Conservation (phyloP, 257 asterid genomes). For the Gynochthodes officinalis region DNA sequence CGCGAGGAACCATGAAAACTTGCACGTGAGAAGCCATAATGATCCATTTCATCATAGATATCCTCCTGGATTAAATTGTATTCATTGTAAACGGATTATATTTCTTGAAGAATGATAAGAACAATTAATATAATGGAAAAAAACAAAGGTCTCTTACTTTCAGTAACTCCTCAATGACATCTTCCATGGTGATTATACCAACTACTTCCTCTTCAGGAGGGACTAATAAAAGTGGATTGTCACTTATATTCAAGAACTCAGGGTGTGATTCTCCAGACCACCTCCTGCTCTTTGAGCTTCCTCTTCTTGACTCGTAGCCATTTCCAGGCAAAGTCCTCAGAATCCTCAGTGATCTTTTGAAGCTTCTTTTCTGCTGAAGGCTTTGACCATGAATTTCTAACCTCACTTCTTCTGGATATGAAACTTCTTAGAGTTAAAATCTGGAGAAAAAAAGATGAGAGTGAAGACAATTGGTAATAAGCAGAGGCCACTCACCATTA, state of each 20-base stretch:
- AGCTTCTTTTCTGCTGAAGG: slow-evolving; percentile 14
- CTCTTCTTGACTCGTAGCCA: slow-evolving; percentile 18
- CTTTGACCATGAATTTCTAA: slow-evolving; percentile 21
- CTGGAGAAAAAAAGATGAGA: neutral
- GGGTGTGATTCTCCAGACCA: slow-evolving; percentile 43
- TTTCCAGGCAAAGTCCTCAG: slow-evolving; percentile 21
- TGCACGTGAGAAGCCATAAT: slow-evolving; percentile 13
- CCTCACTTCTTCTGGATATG: slow-evolving; percentile 27
- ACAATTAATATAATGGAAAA: neutral
- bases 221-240: slow-evolving; percentile 21
- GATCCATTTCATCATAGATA: slow-evolving; percentile 35
- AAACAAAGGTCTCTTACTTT: slow-evolving; percentile 13
- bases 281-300: slow-evolving; percentile 30
- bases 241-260: slow-evolving; percentile 24
- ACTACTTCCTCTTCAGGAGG: slow-evolving; percentile 27
- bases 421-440: neutral
- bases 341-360: slow-evolving; percentile 24
- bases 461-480: neutral
- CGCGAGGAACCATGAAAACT: neutral
- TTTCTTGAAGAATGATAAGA: neutral
- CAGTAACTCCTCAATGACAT: slow-evolving; percentile 36
- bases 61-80: slow-evolving; percentile 27
- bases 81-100: neutral
- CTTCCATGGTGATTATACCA: slow-evolving; percentile 44
- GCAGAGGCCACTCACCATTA: slow-evolving; percentile 12